A percentile compares a stretch with the other conserved stretches of the same genome.
Evolutionary conservation across 1,284 basidiomycete species (phyloP).

Genomic region (Ustilago crameri): DNA sequence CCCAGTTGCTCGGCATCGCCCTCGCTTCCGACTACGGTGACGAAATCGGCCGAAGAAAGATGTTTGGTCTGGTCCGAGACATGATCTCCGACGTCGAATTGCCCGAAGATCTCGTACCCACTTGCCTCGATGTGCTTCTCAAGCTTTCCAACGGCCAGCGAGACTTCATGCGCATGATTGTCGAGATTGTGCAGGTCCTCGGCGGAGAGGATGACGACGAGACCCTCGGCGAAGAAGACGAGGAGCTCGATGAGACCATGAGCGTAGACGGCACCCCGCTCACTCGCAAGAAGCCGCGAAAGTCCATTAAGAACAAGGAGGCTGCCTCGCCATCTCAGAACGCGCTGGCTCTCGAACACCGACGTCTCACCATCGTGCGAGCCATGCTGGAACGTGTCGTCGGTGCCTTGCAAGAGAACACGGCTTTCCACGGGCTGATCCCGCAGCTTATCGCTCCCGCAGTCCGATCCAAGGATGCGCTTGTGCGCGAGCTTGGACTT

Average conservation of each 20-base stretch:
- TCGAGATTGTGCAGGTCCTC: slow-evolving; percentile 82
- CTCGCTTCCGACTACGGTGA: slow-evolving; percentile 90
- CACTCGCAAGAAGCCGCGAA: slow-evolving; percentile 43
- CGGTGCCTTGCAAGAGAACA: slow-evolving; percentile 86
- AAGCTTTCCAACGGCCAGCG: slow-evolving; percentile 85
- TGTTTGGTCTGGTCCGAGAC: slow-evolving; percentile 73
- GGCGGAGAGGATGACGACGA: slow-evolving; percentile 69
- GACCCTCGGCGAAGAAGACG: slow-evolving; percentile 52
- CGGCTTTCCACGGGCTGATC: slow-evolving; percentile 88
- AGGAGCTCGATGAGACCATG: slow-evolving; percentile 47
- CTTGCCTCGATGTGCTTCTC: slow-evolving; percentile 86
- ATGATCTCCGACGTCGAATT: slow-evolving; percentile 80
- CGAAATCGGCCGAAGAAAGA: slow-evolving; percentile 91
- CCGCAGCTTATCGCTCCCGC: slow-evolving; percentile 90
- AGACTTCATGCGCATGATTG: slow-evolving; percentile 91
- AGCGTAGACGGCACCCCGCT: slow-evolving; percentile 37
- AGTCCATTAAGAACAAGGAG: slow-evolving; percentile 37
- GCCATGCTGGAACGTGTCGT: slow-evolving; percentile 84
- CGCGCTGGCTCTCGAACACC: slow-evolving; percentile 53
- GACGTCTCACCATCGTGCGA: slow-evolving; percentile 76
- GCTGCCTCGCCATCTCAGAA: slow-evolving; percentile 22
- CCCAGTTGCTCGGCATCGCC: slow-evolving; percentile 83
- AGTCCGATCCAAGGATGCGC: slow-evolving; percentile 84
- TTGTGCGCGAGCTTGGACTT: slow-evolving; percentile 85
- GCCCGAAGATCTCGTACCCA: slow-evolving; percentile 81